phyloP scores from a whole-genome alignment of 768 basidiomycete genomes.

The Rhodotorula sphaerocarpa region DNA sequence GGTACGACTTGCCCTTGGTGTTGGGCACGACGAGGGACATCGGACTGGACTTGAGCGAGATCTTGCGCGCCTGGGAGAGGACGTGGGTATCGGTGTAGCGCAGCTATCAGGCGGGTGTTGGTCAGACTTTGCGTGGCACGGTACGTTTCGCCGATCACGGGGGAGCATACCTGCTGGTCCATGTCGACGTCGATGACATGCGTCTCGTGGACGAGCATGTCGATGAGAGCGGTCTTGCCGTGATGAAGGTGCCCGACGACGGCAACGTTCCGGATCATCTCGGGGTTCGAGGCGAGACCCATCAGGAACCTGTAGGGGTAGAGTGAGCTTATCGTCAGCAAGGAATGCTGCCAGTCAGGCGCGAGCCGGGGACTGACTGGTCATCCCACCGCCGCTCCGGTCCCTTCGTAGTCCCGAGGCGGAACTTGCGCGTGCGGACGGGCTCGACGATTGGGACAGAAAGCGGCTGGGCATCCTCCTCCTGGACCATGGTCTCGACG shows the following conservation, averaged over 20 bases:
- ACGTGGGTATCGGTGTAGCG: slow-evolving; percentile 95
- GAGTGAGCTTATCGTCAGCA: too few species aligned
- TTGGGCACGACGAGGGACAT: slow-evolving; percentile 84
- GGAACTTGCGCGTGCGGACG: slow-evolving; percentile 88
- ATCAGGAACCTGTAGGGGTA: slow-evolving; percentile 79
- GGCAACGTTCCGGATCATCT: slow-evolving; percentile 92
- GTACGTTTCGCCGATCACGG: slow-evolving; percentile 11
- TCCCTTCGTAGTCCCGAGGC: slow-evolving; percentile 70
- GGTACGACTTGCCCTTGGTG: slow-evolving; percentile 81
- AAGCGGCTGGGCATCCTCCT: slow-evolving; percentile 93
- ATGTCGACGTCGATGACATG: slow-evolving; percentile 91
- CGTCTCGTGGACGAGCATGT: slow-evolving; percentile 95
- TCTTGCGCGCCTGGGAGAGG: slow-evolving; percentile 74
- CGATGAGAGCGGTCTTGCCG: slow-evolving; percentile 92
- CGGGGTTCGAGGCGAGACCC: slow-evolving; percentile 80
- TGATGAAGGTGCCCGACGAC: slow-evolving; percentile 95
- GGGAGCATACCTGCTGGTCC: slow-evolving; percentile 64
- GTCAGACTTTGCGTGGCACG: not conserved
- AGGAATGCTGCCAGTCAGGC: too few species aligned
- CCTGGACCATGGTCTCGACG: slow-evolving; percentile 93
- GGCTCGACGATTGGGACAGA: slow-evolving; percentile 92
- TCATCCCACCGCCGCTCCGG: slow-evolving; percentile 97
- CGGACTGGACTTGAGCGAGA: slow-evolving; percentile 93
- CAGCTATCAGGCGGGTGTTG: slow-evolving; percentile 49
- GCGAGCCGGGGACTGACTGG: slow-evolving; percentile 60